Conservation (phyloP, 139 green algal species). For the Tetraselmis striata region DNA sequence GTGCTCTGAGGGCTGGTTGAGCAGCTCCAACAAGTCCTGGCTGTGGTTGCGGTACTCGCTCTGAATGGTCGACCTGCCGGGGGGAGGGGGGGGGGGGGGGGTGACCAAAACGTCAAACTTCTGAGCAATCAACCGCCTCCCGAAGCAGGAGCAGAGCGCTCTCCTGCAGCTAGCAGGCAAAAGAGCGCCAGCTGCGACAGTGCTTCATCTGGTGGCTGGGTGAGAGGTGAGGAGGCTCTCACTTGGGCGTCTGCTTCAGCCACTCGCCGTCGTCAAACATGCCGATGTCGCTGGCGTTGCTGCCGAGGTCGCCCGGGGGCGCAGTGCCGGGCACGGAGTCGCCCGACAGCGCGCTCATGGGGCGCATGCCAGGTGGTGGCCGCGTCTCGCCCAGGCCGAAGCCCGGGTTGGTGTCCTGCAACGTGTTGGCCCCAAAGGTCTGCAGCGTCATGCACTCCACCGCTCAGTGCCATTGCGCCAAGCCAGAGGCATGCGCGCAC, state of each 20-base stretch:
- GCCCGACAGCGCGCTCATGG: not conserved
- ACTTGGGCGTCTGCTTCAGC: not conserved
- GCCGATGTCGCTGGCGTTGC: not conserved
- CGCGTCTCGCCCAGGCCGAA: not conserved
- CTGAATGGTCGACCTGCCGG: not conserved
- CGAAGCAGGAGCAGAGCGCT: no score
- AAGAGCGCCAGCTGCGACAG: no score
- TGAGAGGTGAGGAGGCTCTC: no score
- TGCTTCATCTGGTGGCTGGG: no score
- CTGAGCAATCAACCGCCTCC: no score
- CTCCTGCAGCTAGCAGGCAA: no score
- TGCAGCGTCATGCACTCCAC: no score
- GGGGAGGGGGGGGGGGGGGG: no score
- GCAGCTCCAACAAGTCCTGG: not conserved
- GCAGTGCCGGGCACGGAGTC: not conserved
- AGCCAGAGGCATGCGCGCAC: no score
- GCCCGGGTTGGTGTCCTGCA: not conserved
- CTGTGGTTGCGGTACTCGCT: not conserved
- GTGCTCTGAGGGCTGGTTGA: not conserved
- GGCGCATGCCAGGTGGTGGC: no score
- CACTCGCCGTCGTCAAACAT: not conserved
- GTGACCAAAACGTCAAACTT: no score
- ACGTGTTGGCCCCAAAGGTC: not conserved
- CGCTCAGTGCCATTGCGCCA: no score
- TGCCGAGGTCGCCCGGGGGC: not conserved